Base-by-base conservation (phyloP, 371 early-diverging fungal genomes). In the Rhizopus delemar region DNA sequence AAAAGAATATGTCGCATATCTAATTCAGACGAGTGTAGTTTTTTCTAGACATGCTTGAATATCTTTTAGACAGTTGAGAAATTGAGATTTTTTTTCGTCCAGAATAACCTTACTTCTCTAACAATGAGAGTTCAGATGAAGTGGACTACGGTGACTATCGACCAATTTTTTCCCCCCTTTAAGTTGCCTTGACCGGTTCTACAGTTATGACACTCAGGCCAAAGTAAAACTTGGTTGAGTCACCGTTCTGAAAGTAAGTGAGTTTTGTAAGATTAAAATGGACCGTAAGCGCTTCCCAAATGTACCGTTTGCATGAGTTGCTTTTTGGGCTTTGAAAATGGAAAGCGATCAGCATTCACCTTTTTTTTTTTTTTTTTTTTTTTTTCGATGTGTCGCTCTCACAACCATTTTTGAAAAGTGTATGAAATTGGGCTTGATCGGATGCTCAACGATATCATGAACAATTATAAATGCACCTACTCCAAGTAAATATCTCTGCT, bases 101-200 rank as follows among this genome's bases (percentile, higher is more conserved):
- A 55, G 46, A 55, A 45, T 55, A 55, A 15, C 55, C 55, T 55
- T 55, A 55, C 55, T 55, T 55, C 34, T 46, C 55, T 55, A 55
- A 55, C 55, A 32, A 55, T 45, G 52, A 52, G 52, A 52, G 52
- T 38, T 52, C 52, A 52, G 52, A 52, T 52, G 55, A 45, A 34
- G 31, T 53, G 53, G 53, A 39, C 41, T 53, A 53, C 53, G 53
- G 41, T 53, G 31, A 51, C 51, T 51, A 51, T 52, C 52, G 52
- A 6, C 38, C 39, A 22, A 38, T 52, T 52, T 52, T 39, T 39
- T 39, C 22, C 4, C 2, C 22, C 2, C 52, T 38, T 52, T 52
- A 28, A 43, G 41, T 54, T 31, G 35, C 54, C 54, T 55, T 55
- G 55, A 34, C 34, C 33, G 15, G 55, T 41, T 55, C 55, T 45